Base-by-base conservation (phyloP, 495 filamentous ascomycete genomes). In the Penicillium cataractarum region DNA sequence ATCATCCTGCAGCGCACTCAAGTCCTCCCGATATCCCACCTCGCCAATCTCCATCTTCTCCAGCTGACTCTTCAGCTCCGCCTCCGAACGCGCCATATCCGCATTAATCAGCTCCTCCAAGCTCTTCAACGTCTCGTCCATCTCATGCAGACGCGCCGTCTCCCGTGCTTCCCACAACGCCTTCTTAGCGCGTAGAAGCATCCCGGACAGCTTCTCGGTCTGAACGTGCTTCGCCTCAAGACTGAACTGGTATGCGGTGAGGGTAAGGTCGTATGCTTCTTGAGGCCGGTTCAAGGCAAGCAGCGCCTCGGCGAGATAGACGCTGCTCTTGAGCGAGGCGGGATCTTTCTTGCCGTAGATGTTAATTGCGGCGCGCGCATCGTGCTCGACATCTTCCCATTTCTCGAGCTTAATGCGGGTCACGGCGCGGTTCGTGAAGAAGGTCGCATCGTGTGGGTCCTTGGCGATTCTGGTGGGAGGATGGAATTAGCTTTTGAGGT, bases 371-470 rank as follows among this genome's bases (percentile, higher is more conserved):
- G 82, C 78, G 24, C 88, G 73, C 65, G 93, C 93, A 76, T 97
- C 95, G 39, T 86, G 81, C 65, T 96, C 88, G 31, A 89, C 92
- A n/a, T 73, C 82, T n/a, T 90, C 82, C 83, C 87, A 93, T 67
- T 82, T 80, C 32, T 74, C 70, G n/a, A 96, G 83, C 68, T 86
- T 87, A 46, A 95, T 79, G 46, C 93, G 89, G 12, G 91, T 87
- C 74, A 97, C 89, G 42, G 94, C 91, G 55, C 95, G 90, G 79
- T 99, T 99, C 31, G 94, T 96, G 80, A 83, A 84, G 71, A 83
- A 80, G 29, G 76, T 79, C 26, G 83, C 73, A 56, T 83, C 80
- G 48, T 63, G 64, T 3, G 82, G 71, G 58, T 83, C 77, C 65
- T 81, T 82, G 51, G 73, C 71, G 57, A 84, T 83, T 37, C 82